Conservation (phyloP, 495 filamentous ascomycete species). For the Niebla homalea region DNA sequence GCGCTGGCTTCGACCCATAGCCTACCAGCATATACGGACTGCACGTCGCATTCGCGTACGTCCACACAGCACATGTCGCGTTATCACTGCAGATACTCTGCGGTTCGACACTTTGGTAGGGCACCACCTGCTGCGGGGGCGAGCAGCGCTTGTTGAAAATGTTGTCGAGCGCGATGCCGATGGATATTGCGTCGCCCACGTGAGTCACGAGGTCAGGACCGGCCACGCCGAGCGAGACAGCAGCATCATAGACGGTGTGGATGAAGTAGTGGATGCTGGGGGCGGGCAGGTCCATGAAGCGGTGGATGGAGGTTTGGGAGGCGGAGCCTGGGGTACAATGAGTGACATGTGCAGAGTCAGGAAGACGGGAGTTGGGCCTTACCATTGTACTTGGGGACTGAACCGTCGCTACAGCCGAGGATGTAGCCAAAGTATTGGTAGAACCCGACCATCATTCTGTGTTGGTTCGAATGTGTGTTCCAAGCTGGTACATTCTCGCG, state of each 20-base stretch:
- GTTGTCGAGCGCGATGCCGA: constrained; percentile 4
- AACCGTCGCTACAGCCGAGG: constrained; percentile 1
- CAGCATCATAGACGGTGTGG: background rate
- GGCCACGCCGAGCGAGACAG: background rate
- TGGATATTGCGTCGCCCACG: background rate
- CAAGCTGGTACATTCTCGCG: background rate
- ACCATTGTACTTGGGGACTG: background rate
- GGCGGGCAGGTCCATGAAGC: background rate
- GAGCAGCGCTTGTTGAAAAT: constrained; percentile 4
- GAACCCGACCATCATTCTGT: background rate
- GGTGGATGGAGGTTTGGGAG: background rate
- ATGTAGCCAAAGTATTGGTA: constrained; percentile 2
- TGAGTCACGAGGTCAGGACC: constrained; percentile 2
- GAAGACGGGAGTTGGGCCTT: background rate
- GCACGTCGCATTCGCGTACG: constrained; percentile 4
- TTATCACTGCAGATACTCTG: background rate
- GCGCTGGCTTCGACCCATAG: background rate
- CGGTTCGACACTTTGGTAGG: background rate
- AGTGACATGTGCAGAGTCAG: background rate
- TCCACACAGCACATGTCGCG: background rate
- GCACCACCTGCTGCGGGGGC: background rate
- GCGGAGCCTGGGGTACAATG: background rate
- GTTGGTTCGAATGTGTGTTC: background rate
- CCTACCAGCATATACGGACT: background rate
- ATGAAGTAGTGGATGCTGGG: constrained; percentile 3